Evolutionary conservation across 1,139 yeast genomes (phyloP).

Genomic region (Diutina ranongensis): DNA sequence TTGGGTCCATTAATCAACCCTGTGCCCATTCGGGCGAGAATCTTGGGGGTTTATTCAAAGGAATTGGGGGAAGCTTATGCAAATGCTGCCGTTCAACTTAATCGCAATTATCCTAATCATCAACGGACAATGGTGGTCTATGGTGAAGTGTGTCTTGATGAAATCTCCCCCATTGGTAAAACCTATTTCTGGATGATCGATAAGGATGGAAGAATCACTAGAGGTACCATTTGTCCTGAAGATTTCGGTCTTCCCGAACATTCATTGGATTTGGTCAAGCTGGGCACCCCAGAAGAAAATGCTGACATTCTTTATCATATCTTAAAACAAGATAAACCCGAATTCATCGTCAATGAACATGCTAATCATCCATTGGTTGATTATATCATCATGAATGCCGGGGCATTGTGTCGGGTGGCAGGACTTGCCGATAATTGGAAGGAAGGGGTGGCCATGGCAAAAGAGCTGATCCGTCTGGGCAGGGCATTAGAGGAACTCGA

Average conservation of each 20-base stretch:
- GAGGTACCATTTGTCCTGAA: constrained; percentile 37
- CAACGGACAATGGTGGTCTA: constrained; percentile 74
- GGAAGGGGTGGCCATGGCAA: constrained; percentile 69
- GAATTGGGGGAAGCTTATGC: constrained; percentile 76
- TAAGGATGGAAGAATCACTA: constrained; percentile 26
- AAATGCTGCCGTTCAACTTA: constrained; percentile 53
- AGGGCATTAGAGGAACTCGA: constrained; percentile 50
- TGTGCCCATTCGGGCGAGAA: constrained; percentile 68
- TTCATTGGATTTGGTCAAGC: constrained; percentile 50
- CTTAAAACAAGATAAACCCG: constrained; percentile 38
- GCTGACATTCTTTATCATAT: constrained; percentile 53
- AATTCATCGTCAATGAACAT: constrained; percentile 21
- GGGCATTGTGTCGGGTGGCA: constrained; percentile 72
- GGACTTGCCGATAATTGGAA: constrained; percentile 61
- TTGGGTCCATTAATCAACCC: constrained; percentile 92
- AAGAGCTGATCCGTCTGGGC: constrained; percentile 55
- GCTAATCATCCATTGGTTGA: constrained; percentile 59
- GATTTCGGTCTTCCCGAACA: constrained; percentile 81
- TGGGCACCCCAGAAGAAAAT: constrained; percentile 83
- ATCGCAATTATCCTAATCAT: constrained; percentile 29
- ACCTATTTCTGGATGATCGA: constrained; percentile 73
- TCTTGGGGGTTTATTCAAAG: constrained; percentile 81
- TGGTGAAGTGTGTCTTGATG: constrained; percentile 87
- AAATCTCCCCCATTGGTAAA: constrained; percentile 78
- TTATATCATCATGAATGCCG: constrained; percentile 77